A percentile compares a stretch with the other conserved stretches of the same genome.
Conservation (phyloP, 306 rosid species). For the Acmispon strigosus region DNA sequence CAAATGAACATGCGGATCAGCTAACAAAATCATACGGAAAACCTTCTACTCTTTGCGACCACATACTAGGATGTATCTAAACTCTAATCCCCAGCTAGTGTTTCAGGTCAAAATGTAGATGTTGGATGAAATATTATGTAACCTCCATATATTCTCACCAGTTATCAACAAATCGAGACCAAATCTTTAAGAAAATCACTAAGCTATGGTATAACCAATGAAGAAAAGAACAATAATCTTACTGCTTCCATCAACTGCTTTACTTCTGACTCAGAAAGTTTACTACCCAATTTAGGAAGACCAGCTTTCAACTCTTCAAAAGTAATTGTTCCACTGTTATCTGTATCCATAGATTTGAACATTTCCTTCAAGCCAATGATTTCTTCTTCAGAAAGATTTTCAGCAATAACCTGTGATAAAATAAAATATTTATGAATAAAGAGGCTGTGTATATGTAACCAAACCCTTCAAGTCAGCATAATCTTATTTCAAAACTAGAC, state of each 20-base stretch:
- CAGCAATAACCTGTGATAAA: conserved; percentile 76
- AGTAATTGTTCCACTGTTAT: conserved; percentile 94
- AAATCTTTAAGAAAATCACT: background rate
- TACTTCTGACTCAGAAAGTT: conserved; percentile 93
- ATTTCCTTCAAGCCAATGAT: conserved; percentile 94
- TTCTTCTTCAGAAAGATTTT: conserved; percentile 97
- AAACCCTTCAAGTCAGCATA: background rate
- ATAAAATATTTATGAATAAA: background rate
- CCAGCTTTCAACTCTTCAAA: conserved; percentile 94
- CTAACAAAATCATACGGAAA: background rate
- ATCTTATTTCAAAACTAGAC: background rate
- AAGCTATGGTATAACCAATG: background rate
- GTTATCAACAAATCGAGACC: background rate
- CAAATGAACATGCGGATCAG: background rate
- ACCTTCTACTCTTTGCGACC: background rate
- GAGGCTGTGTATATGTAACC: background rate
- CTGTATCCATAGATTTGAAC: conserved; percentile 98
- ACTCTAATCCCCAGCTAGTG: background rate
- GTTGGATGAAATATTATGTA: background rate
- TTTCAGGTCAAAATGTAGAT: background rate
- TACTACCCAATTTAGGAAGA: conserved; percentile 84
- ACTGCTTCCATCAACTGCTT: conserved; percentile 97
- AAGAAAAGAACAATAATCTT: conserved; percentile 21
- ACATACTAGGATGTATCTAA: background rate
- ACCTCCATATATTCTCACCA: conserved; percentile 1